Conservation (phyloP, 805 yeast genomes). For the Candida vaughaniae region DNA sequence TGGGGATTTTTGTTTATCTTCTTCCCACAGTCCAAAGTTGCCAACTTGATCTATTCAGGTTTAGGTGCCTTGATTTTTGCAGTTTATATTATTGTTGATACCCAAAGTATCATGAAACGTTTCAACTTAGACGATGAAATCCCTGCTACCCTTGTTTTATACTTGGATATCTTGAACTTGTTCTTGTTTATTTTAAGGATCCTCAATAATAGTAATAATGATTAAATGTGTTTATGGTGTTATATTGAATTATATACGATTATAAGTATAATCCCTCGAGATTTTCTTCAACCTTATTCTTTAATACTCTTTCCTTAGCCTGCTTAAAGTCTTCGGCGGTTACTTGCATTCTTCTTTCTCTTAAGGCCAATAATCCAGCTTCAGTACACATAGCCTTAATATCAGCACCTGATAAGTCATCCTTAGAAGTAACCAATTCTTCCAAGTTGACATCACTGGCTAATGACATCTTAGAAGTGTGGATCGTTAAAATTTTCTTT, state of each 20-base stretch:
- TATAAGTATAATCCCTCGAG: constrained; percentile 84
- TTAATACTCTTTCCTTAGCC: constrained; percentile 93
- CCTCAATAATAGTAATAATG: constrained; percentile 8
- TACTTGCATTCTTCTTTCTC: constrained; percentile 98
- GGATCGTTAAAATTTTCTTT: constrained; percentile 88
- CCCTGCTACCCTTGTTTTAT: constrained; percentile 73
- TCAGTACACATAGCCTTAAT: constrained; percentile 97
- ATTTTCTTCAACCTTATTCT: constrained; percentile 94
- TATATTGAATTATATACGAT: background rate
- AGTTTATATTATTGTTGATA: constrained; percentile 73
- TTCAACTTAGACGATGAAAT: constrained; percentile 82
- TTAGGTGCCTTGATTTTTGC: constrained; percentile 74
- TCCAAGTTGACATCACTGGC: constrained; percentile 86
- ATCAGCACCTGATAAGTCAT: constrained; percentile 95
- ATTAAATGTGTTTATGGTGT: background rate
- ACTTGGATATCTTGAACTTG: constrained; percentile 79
- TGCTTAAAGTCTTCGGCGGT: constrained; percentile 89
- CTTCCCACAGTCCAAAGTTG: constrained; percentile 55
- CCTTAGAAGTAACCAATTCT: constrained; percentile 84
- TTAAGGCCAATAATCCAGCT: constrained; percentile 91
- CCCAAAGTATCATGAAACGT: constrained; percentile 74
- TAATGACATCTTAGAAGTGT: constrained; percentile 89
- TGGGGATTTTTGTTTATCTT: constrained; percentile 70
- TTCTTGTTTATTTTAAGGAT: constrained; percentile 69
- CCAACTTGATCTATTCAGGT: constrained; percentile 66